Evolutionary conservation across 1,284 basidiomycete species (phyloP), one percentile per base, ranked within the genome.

Genomic region (Cystobasidium pallidum): DNA sequence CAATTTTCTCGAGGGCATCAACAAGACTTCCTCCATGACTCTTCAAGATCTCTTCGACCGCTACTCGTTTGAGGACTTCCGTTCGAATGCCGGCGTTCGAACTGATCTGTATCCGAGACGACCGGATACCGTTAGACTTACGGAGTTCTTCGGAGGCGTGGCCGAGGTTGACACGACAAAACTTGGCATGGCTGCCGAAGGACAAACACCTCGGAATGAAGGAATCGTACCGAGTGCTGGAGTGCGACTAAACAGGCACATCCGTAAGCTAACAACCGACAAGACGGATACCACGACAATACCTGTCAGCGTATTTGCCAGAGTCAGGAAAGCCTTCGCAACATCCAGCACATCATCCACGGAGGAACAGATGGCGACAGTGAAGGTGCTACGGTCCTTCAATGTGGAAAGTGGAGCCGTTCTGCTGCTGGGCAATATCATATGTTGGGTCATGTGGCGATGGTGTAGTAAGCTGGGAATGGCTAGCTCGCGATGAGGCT

Each of bases 131-230:
- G 86, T 90, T 0, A 86, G 89, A 19, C 86, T 98, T 74, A 97
- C 94, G 3, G 94, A 98, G 81, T 99, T 99, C 81, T 92, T 99
- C 77, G 95, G 95, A 2, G 92, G 91, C 0, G 92, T 97, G 10
- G 86, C 91, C 2, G 88, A 90, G 73, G 91, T 90, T 0, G 92
- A 96, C 77, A 41, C 43, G 15, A 17, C 59, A 17, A 32, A 70
- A 55, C 47, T 21, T 43, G 6, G 7, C 39, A 45, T 3, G 1
- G 36, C 24, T 26, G 30, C 39, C 17, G 3, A 21, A 10, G 21
- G 21, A 17, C 30, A n/a, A 21, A 7, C 34, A 19, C 36, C 6
- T 24, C 36, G 11, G 64, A 6, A 49, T 32, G 7, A 49, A 15
- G 21, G 24, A 10, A n/a, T 19, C 8, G 26, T 21, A 8, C 64